Percentiles rank a stretch among this genome's conserved stretches.
phyloP scores from a whole-genome alignment of 352 stramenopile species.

The Phytophthora chlamydospora region DNA sequence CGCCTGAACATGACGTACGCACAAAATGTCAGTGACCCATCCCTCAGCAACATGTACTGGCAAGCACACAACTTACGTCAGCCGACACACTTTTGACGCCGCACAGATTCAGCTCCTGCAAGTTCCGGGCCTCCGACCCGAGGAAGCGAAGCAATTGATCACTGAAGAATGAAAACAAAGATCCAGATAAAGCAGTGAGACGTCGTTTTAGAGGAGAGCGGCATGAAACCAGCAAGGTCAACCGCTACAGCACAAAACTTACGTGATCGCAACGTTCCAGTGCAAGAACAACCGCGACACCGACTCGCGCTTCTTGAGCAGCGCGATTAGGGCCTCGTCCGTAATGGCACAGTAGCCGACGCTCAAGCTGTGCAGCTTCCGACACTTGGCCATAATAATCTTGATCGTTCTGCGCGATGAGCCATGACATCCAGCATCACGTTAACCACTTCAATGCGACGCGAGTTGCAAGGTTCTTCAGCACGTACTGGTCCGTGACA shows the following conservation, averaged over 20 bases:
- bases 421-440: not conserved
- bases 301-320: slow-evolving; percentile 85
- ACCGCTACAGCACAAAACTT: slow-evolving; percentile 27
- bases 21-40: slow-evolving; percentile 5
- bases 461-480: not conserved
- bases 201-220: too few relatives aligned
- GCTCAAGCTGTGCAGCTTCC: slow-evolving; percentile 87
- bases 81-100: slow-evolving; percentile 87
- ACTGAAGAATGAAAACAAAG: slow-evolving; percentile 33
- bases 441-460: not conserved
- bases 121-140: slow-evolving; percentile 68
- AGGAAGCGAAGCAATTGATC: slow-evolving; percentile 86
- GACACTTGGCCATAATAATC: slow-evolving; percentile 89
- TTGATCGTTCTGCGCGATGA: slow-evolving; percentile 69
- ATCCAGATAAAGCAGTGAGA: slow-evolving; percentile 1
- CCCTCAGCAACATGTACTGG: not conserved
- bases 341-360: slow-evolving; percentile 88
- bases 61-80: slow-evolving; percentile 49
- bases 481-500: slow-evolving; percentile 79
- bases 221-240: not conserved
- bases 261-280: slow-evolving; percentile 90
- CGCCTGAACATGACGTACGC: slow-evolving; percentile 29
- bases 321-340: slow-evolving; percentile 83
- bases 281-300: slow-evolving; percentile 82
- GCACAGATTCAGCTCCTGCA: slow-evolving; percentile 89